Base-by-base conservation (phyloP, 106 monocot species). In the Ottelia alismoides region DNA sequence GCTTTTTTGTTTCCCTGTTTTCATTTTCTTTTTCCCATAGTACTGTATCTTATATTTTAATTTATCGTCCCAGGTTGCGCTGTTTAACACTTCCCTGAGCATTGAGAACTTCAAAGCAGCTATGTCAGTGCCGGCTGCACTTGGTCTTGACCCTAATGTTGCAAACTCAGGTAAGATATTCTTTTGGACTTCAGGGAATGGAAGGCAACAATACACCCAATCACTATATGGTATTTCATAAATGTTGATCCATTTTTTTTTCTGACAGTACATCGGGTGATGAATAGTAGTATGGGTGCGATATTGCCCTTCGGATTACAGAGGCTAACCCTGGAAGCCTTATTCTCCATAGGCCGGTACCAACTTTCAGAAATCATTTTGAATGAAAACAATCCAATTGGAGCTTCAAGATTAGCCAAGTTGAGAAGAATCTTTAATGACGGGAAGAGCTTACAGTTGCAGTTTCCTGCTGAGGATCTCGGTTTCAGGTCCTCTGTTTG, bases 401-500 rank as follows among this genome's bases (percentile, higher is more conserved):
- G 85, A 28, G 63, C 65, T 48, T 67, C 62, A 24, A 85, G 96
- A 62, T 76, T 98, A 45, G 79, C 70, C 44, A 85, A 73, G 56
- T 27, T 98, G 19, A 78, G 61, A 63, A 67, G 53, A 46, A 90
- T 98, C 60, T 72, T 98, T 67, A 69, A 74, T 54, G 81, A 80
- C 55, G 96, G 96, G 20, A 89, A 79, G 61, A 98, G 96, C 61
- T 85, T 98, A 54, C 89, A 85, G 48, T 70, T 98, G 16, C 89
- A 98, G 51, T 98, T 89, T 64, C 96, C 96, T 70, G 81, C 85
- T 55, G 85, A 98, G 52, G 96, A 98, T 80, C 75, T 98, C 68
- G 96, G 96, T 56, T 98, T 98, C 72, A 75, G 85, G 96, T 98
- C n/a, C n/a, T n/a, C n/a, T n/a, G n/a, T n/a, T n/a, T n/a, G n/a